Conservation (phyloP, 2,329 filamentous ascomycete species). For the Colletotrichum euphorbiae region DNA sequence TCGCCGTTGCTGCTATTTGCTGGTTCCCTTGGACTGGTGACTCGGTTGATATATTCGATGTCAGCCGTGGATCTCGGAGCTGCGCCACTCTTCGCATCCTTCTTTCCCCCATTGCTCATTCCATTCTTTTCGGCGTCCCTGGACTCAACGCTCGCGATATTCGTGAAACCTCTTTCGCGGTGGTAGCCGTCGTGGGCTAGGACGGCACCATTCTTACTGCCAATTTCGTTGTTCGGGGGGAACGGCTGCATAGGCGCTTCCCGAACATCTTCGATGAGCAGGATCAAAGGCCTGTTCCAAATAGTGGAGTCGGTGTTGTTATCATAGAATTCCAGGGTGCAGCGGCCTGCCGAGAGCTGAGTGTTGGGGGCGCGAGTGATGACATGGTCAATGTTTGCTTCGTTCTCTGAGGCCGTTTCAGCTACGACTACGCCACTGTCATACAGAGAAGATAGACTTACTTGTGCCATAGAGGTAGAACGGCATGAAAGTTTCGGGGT, state of each 20-base stretch:
- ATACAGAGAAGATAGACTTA: conserved; percentile 11
- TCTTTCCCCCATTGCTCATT: neutral
- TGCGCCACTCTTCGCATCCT: neutral
- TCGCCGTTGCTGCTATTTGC: neutral
- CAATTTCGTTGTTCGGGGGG: conserved; percentile 44
- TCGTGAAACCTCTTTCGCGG: neutral
- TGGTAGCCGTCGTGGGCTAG: conserved; percentile 25
- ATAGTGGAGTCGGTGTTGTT: conserved; percentile 21
- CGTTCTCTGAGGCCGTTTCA: conserved; percentile 35
- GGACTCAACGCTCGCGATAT: neutral
- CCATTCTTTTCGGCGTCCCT: neutral
- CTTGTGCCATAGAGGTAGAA: conserved; percentile 58
- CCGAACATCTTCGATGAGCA: conserved; percentile 47
- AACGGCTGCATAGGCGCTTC: conserved; percentile 55
- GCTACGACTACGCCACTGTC: neutral
- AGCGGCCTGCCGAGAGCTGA: conserved; percentile 47
- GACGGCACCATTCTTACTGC: conserved; percentile 44
- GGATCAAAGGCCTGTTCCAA: conserved; percentile 43
- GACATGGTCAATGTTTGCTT: conserved; percentile 57
- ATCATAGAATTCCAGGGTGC: conserved; percentile 37
- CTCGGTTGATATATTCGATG: neutral
- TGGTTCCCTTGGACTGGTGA: neutral
- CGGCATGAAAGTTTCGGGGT: conserved; percentile 53
- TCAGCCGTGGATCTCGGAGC: neutral
- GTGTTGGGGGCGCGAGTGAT: conserved; percentile 57